A percentile compares a stretch with the other conserved stretches of the same genome.
phyloP scores from a whole-genome alignment of 768 basidiomycete genomes.

The Stropharia rugosoannulata region DNA sequence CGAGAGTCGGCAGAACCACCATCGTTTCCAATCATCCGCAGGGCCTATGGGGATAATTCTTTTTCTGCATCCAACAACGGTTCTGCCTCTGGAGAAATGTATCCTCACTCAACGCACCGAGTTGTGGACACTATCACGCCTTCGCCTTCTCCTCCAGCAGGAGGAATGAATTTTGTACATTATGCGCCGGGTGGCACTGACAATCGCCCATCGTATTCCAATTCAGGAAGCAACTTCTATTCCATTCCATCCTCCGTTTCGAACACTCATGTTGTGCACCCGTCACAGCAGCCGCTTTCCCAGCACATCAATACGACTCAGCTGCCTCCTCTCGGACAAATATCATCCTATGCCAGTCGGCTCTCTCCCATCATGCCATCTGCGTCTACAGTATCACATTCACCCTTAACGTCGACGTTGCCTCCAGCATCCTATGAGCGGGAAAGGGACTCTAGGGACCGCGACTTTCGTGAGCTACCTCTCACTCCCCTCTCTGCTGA shows the following conservation, averaged over 20 bases:
- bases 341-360: constrained; percentile 33
- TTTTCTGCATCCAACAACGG: constrained; percentile 45
- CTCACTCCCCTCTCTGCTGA: constrained; percentile 45
- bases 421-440: constrained; percentile 45
- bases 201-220: constrained; percentile 33
- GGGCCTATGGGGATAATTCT: constrained; percentile 47
- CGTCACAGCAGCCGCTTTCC: constrained; percentile 22
- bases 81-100: constrained; percentile 59
- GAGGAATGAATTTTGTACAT: constrained; percentile 55
- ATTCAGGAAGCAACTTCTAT: constrained; percentile 38
- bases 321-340: constrained; percentile 35
- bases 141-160: constrained; percentile 68
- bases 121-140: constrained; percentile 40
- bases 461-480: constrained; percentile 36
- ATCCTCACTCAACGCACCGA: constrained; percentile 44
- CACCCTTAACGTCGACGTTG: constrained; percentile 33
- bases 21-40: constrained; percentile 45
- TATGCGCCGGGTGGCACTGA: constrained; percentile 42
- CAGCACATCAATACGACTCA: constrained; percentile 25
- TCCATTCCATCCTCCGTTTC: constrained; percentile 53
- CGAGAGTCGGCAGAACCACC: constrained; percentile 44
- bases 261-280: constrained; percentile 35
- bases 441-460: constrained; percentile 47
- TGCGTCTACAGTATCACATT: constrained; percentile 30
- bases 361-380: constrained; percentile 38